phyloP scores from a whole-genome alignment of 78 protist genomes.

The Dictyostelium intermedium region DNA sequence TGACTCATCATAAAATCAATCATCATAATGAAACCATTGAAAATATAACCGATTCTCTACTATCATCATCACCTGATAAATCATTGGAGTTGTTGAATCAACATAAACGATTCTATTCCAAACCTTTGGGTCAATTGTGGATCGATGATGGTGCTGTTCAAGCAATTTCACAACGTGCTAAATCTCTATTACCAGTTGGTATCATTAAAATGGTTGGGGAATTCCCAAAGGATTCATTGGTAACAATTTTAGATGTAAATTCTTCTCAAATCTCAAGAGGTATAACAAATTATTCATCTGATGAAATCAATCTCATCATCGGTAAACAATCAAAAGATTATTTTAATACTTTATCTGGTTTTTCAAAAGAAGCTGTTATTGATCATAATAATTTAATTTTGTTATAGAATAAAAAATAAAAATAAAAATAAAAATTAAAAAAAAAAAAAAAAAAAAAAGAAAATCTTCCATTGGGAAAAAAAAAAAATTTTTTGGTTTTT shows the following conservation, averaged over 20 bases:
- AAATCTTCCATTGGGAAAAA: too few species aligned
- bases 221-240: conserved; percentile 5
- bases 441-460: background rate
- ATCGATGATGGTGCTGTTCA: conserved; percentile 71
- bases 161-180: conserved; percentile 63
- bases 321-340: conserved; percentile 51
- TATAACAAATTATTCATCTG: conserved; percentile 36
- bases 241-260: conserved; percentile 39
- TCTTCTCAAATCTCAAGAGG: conserved; percentile 31
- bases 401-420: background rate
- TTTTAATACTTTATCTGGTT: background rate
- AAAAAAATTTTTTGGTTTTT: too few species aligned
- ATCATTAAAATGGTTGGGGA: conserved; percentile 20
- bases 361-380: conserved; percentile 8
- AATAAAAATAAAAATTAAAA: background rate
- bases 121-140: conserved; percentile 34
- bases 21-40: background rate
- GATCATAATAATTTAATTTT: conserved; percentile 59
- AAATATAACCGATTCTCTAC: background rate
- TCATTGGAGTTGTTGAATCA: background rate
- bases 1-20: conserved; percentile 23
- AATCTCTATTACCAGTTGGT: conserved; percentile 55
- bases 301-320: conserved; percentile 1
- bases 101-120: conserved; percentile 39
- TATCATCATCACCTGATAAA: conserved; percentile 23